Base-by-base conservation (phyloP, 2,329 filamentous ascomycete genomes). In the Claviceps maximensis region DNA sequence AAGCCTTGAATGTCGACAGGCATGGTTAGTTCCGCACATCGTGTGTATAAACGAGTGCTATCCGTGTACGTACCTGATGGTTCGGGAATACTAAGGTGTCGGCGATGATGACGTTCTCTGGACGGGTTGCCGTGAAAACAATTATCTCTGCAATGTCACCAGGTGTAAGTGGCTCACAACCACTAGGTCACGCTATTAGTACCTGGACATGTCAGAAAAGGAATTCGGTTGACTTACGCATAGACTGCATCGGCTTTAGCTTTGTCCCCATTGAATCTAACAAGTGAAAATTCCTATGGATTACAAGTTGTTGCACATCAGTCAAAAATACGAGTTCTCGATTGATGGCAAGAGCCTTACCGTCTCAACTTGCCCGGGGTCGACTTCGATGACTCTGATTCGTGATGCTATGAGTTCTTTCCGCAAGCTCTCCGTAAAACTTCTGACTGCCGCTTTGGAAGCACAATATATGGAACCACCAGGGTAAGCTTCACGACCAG, bases 381-480 rank as follows among this genome's bases (percentile, higher is more conserved):
- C 90, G 62, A 96, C 78, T 68, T 89, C 87, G 57, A 95, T 95
- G 56, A 95, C 76, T 53, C 90, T 75, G 57, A 95, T 87, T 53
- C 86, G 77, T 19, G 84, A 87, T 7, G 85, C 76, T 59, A 96
- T 84, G 55, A 94, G 76, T 71, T 96, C 90, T 66, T 83, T 87
- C 59, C 90, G 78, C 65, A 96, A 69, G 12, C 84, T 78, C 53
- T 95, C 89, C 0, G 87, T 89, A 71, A 95, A 95, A 59, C 78
- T 85, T 60, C 86, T 80, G 53, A 95, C 85, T 1, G 90, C 90
- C 21, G 89, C 88, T 71, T 96, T 96, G 55, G 87, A 90, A 1
- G 89, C 88, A 68, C 90, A 95, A 77, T 96, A 96, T 65, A 95
- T 94, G 66, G 83, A 83, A 29, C 90, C 90, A 49, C 89, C 88